Evolutionary conservation across 768 basidiomycete species (phyloP), one percentile per base, ranked within the genome.

Genomic region (Termitomyces eurrhizus): DNA sequence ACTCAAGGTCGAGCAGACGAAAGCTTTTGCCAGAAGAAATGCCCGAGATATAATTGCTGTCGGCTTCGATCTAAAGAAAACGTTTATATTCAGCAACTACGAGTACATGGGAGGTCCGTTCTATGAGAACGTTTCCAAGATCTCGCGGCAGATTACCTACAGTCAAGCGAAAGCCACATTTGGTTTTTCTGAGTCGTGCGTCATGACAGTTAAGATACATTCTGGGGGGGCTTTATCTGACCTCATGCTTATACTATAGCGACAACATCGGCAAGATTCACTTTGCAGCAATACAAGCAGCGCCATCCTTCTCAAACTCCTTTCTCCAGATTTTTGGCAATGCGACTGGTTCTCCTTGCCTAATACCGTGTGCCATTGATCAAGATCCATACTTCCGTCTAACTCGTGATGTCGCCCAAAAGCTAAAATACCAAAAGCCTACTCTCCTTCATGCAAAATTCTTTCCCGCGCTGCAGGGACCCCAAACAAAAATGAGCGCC

Each of bases 401-500:
- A 50, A 98, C 97, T 35, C 90, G 97, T 48, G 97, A 99, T 73
- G 91, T 94, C 49, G 96, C 97, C 2, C 84, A 83, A 65, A 93
- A 93, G 70, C 85, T 99, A 68, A 96, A 93, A 74, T 97, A 96
- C 77, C 93, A 89, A 46, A 99, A 99, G 73, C 97, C 97, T 2
- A 77, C 90, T 2, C 83, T 98, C 29, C 77, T 99, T 52, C 95
- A 98, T 74, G 84, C 95, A 51, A 96, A 96, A 70, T 99, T 99
- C 82, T 96, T 99, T 78, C 97, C 97, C 12, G 95, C 97, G 5
- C 82, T 99, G 11, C 96, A 98, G 74, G 97, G 97, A 46, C 92
- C 97, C 2, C 94, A 97, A 74, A 96, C 94, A 39, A 99, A 99
- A 78, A 99, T 99, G 97, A 97, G 95, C 72, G 97, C 97, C 5